Evolutionary conservation across 2,329 filamentous ascomycete species (phyloP), one percentile per base, ranked within the genome.

Genomic region (Fusarium solani-melongenae): DNA sequence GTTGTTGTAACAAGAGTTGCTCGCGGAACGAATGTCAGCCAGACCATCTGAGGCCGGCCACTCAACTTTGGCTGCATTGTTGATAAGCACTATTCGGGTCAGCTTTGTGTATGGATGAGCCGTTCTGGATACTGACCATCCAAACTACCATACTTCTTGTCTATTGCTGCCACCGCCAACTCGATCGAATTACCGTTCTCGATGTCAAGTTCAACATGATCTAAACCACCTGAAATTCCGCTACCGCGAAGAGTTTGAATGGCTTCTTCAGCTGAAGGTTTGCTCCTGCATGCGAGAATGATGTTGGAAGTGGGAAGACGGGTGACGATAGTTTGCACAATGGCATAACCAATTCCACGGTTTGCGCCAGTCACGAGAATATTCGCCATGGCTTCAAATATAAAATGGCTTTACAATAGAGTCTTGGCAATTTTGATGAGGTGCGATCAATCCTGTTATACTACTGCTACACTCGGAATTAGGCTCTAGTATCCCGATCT

Each of bases 281-380:
- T 61, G 3, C 2, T 33, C 3, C 66, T 67, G 12, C 56, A 70
- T 10, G 44, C 67, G 1, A 70, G 67, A 3, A 70, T 60, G 1
- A 70, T 62, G 12, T 38, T 57, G 1, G 67, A 61, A 9, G 38
- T 57, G n/a, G 62, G 61, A 11, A 70, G 14, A 2, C 55, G 49
- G 2, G 15, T 15, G 14, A 33, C 39, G 3, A 70, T 53, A 12
- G 66, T 56, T 36, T 66, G 68, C 8, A 62, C 68, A 12, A 70
- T 70, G 7, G 68, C 55, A 22, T 53, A 66, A 0, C 68, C 68
- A 3, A 70, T 70, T 2, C 67, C 67, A 5, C 66, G 67, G 14
- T 70, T 70, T 22, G 61, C 61, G 3, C 66, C 67, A 4, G 67
- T 70, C 0, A 70, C 55, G 0, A 70, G 56, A 20, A 63, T 59